Evolutionary conservation across 106 monocot genomes (phyloP), one percentile per base, ranked within the genome.

Genomic region (Dactylorhiza incarnata): DNA sequence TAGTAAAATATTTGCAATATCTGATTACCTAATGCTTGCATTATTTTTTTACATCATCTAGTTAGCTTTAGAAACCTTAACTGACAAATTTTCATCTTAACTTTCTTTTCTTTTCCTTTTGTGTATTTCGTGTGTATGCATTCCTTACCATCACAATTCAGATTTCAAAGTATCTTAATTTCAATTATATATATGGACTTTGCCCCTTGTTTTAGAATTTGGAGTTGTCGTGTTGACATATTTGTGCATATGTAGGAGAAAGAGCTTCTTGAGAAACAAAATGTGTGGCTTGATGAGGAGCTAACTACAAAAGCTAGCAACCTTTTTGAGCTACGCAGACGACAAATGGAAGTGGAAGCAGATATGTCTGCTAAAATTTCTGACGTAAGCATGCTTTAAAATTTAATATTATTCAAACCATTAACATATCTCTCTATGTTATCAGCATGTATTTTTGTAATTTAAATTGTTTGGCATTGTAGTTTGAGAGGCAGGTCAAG

Each of bases 271-370:
- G 84, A 86, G 72, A 91, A 91, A 55, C 99, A 99, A 69, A 99
- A 99, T 74, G 56, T 52, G 65, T 99, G 99, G 99, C 89, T 99
- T 55, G 88, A 99, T 74, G 99, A 99, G 45, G 91, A 99, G 82
- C 74, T 99, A 56, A 85, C 77, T 55, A 81, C 77, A 46, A 99
- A 92, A 82, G 81, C 86, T 72, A 86, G 91, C 73, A 85, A 46
- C 74, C 80, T 99, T 77, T 68, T 85, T 79, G 94, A 92, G 68
- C 62, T 90, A 75, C 94, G 89, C 37, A 94, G 78, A 78, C 75
- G 48, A 24, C 89, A 89, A 48, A 92, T 90, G 84, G 83, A 94
- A 47, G 68, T 83, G 74, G 99, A 94, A 77, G 83, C 85, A 44
- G 82, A 86, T 29, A 78, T 86, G 82, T 83, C 87, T 48, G 78